phyloP scores from a whole-genome alignment of 768 basidiomycete genomes.

The Favolaschia claudopus region DNA sequence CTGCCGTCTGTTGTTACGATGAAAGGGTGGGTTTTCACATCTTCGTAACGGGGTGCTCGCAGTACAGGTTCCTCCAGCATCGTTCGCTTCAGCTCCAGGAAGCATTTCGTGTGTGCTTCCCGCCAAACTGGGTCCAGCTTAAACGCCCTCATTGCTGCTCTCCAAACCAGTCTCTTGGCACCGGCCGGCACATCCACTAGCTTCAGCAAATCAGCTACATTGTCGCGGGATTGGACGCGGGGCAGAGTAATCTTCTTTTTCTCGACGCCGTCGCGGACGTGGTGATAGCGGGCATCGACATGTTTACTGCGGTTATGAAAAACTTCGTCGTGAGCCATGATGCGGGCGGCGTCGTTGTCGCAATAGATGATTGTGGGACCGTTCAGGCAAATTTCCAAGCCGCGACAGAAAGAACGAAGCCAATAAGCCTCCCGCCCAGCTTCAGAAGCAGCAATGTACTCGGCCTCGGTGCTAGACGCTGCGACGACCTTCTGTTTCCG shows the following conservation, averaged over 20 bases:
- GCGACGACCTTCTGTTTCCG: conserved; percentile 41
- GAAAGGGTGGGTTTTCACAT: conserved; percentile 36
- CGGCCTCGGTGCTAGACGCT: conserved; percentile 43
- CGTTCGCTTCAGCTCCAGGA: conserved; percentile 38
- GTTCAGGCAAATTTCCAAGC: conserved; percentile 3
- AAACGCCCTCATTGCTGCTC: background rate
- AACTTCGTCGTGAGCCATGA: conserved; percentile 26
- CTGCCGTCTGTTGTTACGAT: conserved; percentile 44
- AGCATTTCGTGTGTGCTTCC: conserved; percentile 28
- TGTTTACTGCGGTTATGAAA: conserved; percentile 38
- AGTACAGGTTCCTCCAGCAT: conserved; percentile 43
- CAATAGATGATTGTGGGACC: conserved; percentile 12
- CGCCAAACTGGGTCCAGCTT: conserved; percentile 13
- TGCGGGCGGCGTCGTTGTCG: conserved; percentile 29
- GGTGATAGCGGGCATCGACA: conserved; percentile 40
- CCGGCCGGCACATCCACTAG: background rate
- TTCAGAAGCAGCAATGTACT: conserved; percentile 35
- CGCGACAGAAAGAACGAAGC: conserved; percentile 30
- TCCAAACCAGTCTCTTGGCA: background rate
- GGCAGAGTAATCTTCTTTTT: conserved; percentile 27
- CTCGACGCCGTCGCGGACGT: conserved; percentile 35
- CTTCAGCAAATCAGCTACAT: background rate
- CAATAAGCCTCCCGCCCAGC: conserved; percentile 29
- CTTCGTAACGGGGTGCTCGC: conserved; percentile 38
- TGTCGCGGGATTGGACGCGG: too few species aligned